Evolutionary conservation across 805 yeast genomes (phyloP), one percentile per base, ranked within the genome.

Genomic region (Allodekkera sacchari): DNA sequence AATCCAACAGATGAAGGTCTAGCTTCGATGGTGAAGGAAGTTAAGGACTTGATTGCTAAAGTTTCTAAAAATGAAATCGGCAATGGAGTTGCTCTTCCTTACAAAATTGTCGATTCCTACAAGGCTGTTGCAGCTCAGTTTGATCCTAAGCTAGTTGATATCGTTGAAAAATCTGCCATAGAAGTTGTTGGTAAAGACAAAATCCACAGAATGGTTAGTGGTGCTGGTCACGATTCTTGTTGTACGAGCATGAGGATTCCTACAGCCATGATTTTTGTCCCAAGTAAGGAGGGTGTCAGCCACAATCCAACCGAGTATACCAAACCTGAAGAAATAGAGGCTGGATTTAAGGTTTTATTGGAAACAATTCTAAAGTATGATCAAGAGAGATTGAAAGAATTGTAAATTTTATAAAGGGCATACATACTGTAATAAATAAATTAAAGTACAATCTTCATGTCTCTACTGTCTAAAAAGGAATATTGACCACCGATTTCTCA

Each of bases 171-270:
- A 13, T 60, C 78, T 15, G 75, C 83, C 1, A 39, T 45, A 12
- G 71, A 63, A 23, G 45, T 68, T 18, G 67, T 64, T 34, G 74
- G 74, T 1, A 50, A 55, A 18, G 64, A 56, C 3, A 51, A 61
- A 26, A 54, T 59, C 6, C 52, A 61, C 22, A 63, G 59, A 23
- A 72, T 75, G 25, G 63, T 66, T 29, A 69, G 78, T 40, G 84
- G 85, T 13, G 83, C 84, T 4, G 83, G 81, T 11, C 85, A 77
- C 42, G 85, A 77, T 47, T 72, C 81, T 6, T 74, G 83, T 41
- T 63, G 68, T 19, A 71, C 78, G 2, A 61, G 70, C 5, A 44
- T 55, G 7, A 57, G 63, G 25, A 67, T 70, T 25, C 84, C 85
- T 22, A 77, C 84, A 0, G 68, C 82, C 2, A 78, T 77, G 83